Conservation (phyloP, 1,139 yeast species). For the Pneumocystis murina region DNA sequence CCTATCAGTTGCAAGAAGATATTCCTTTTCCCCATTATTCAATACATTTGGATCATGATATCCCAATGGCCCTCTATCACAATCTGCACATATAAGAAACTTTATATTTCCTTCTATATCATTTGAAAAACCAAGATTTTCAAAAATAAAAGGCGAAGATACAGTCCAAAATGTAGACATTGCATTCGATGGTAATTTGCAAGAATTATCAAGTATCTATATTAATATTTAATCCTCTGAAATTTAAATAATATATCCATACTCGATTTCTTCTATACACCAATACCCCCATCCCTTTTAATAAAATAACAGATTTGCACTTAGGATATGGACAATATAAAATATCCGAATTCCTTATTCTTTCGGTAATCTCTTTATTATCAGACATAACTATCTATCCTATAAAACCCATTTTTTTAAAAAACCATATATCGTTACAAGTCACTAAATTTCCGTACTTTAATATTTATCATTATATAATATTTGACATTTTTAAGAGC, state of each 20-base stretch:
- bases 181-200: background rate
- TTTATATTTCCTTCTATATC: conserved; percentile 13
- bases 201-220: background rate
- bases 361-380: background rate
- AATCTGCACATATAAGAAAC: conserved; percentile 16
- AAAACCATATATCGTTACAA: background rate
- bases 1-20: background rate
- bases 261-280: background rate
- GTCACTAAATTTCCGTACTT: too few relatives aligned
- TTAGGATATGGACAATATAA: background rate
- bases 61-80: conserved; percentile 17
- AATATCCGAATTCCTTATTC: background rate
- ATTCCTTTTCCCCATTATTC: background rate
- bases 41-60: conserved; percentile 11
- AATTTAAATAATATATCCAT: background rate
- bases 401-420: background rate
- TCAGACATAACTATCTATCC: background rate
- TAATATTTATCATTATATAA: too few relatives aligned
- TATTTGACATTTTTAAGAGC: too few relatives aligned
- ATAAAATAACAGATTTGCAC: background rate
- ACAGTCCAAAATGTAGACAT: background rate
- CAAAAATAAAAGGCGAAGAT: conserved; percentile 14
- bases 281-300: background rate
- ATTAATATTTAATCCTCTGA: background rate
- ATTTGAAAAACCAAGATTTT: conserved; percentile 15